Conservation (phyloP, 78 protist genomes). For the Isochrysis galbana region DNA sequence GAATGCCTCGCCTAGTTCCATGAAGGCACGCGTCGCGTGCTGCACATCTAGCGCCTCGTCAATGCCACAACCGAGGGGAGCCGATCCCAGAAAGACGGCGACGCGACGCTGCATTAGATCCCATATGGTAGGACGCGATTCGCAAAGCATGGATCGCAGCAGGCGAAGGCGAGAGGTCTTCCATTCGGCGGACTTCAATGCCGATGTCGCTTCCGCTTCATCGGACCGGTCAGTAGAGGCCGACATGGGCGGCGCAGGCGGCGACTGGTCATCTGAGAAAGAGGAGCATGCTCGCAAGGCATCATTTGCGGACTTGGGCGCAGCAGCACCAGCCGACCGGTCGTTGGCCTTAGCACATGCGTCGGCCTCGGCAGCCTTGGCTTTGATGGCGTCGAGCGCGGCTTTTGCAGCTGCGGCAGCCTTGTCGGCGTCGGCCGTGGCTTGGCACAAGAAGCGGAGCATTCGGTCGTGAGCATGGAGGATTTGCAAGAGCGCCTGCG, state of each 20-base stretch:
- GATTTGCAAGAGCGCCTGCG: not conserved
- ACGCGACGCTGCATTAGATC: slow-evolving; percentile 1
- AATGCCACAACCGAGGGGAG: not conserved
- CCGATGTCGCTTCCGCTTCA: not conserved
- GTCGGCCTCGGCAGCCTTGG: too few relatives aligned
- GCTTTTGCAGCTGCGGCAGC: not conserved
- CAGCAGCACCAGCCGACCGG: too few relatives aligned
- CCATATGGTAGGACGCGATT: not conserved
- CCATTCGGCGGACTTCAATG: not conserved
- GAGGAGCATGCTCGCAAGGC: too few relatives aligned
- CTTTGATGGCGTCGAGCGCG: too few relatives aligned
- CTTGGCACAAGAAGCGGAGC: not conserved
- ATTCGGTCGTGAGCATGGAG: not conserved
- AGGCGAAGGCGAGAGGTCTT: not conserved
- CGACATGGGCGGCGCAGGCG: too few relatives aligned
- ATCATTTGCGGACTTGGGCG: too few relatives aligned
- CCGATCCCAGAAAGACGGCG: not conserved
- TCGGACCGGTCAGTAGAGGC: not conserved
- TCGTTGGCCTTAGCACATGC: too few relatives aligned
- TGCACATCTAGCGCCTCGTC: not conserved
- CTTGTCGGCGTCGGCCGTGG: not conserved
- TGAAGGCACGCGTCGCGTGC: not conserved
- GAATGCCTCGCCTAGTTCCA: not conserved
- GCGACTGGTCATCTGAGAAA: too few relatives aligned
- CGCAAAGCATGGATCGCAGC: not conserved